phyloP scores from a whole-genome alignment of 305 asterid species.

The Ajuga reptans region DNA sequence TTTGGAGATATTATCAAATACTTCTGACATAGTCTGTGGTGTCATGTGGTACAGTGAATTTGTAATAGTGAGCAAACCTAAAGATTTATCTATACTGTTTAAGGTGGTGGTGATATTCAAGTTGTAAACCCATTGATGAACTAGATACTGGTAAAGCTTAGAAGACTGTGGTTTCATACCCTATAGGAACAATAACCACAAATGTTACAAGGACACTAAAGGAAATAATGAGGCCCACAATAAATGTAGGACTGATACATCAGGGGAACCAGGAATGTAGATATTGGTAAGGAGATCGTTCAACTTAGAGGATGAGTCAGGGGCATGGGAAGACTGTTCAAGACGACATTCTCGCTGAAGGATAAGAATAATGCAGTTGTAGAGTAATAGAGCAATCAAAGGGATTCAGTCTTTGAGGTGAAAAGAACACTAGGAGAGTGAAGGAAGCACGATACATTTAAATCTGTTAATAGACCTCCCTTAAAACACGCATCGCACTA shows the following conservation, averaged over 20 bases:
- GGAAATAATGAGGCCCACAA: neutral
- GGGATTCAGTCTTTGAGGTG: neutral
- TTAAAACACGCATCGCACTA: neutral
- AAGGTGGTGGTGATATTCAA: neutral
- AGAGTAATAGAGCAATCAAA: neutral
- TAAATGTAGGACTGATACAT: too few species aligned
- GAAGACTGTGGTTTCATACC: neutral
- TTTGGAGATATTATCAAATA: neutral
- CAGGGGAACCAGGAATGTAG: too few species aligned
- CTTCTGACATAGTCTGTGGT: neutral
- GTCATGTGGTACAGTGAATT: neutral
- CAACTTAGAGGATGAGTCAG: neutral
- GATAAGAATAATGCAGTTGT: neutral
- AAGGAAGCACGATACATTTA: neutral
- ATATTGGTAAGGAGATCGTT: too few species aligned
- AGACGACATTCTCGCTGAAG: neutral
- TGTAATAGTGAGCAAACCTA: neutral
- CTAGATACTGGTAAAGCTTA: neutral
- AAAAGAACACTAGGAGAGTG: neutral
- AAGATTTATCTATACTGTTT: neutral
- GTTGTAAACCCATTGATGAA: neutral
- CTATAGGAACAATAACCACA: neutral
- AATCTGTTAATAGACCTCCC: neutral
- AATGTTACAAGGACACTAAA: neutral
- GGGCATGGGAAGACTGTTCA: neutral